phyloP scores from a whole-genome alignment of 106 monocot genomes.

The Acorus calamus region DNA sequence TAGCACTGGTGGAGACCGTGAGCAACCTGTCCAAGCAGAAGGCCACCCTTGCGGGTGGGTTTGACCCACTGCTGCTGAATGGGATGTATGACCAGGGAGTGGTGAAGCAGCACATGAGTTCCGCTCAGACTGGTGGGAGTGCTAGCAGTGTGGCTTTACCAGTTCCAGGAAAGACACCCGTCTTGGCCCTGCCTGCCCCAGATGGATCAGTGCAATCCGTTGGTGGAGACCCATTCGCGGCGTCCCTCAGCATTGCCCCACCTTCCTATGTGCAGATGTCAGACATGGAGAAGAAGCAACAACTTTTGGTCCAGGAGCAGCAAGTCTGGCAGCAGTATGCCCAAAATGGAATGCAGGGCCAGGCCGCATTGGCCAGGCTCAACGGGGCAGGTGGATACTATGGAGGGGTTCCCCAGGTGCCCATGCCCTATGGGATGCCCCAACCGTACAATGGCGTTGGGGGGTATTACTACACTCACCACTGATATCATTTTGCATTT shows the following conservation, averaged over 20 bases:
- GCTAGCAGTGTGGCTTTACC: conserved; percentile 71
- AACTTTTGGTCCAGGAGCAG: conserved; percentile 62
- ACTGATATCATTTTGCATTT: conserved; percentile 5
- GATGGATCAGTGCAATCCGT: conserved; percentile 53
- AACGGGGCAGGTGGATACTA: conserved; percentile 4
- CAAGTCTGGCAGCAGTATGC: conserved; percentile 71
- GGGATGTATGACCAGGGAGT: conserved; percentile 84
- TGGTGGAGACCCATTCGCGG: conserved; percentile 63
- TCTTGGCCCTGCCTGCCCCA: conserved; percentile 72
- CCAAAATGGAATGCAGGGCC: conserved; percentile 73
- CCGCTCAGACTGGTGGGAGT: conserved; percentile 42
- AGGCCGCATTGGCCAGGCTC: conserved; percentile 24
- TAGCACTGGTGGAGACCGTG: conserved; percentile 58
- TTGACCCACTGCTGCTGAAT: conserved; percentile 58
- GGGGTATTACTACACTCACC: conserved; percentile 25
- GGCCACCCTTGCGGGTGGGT: conserved; percentile 51
- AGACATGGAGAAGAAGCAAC: conserved; percentile 85
- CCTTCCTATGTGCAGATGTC: conserved; percentile 89
- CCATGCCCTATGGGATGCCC: conserved; percentile 41
- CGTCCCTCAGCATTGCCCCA: conserved; percentile 53
- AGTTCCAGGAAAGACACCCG: conserved; percentile 18
- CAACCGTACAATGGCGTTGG: conserved; percentile 7
- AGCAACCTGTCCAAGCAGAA: conserved; percentile 74
- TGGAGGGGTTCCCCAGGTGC: conserved; percentile 4
- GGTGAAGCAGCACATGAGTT: conserved; percentile 49